Conservation (phyloP, 1,139 yeast species). For the Pichia sp. region DNA sequence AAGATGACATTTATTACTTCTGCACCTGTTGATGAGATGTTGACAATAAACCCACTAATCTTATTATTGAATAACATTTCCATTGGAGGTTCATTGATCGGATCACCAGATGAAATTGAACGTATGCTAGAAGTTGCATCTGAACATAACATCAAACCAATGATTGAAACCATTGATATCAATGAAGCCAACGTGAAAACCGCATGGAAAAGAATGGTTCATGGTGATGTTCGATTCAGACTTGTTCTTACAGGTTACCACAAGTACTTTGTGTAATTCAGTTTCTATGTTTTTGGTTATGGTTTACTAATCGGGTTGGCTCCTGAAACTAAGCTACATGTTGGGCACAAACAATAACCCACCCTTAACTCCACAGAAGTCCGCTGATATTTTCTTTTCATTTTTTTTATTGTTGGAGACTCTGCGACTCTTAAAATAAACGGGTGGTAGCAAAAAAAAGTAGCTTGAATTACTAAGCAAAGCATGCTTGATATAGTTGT, state of each 20-base stretch:
- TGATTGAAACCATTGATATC: conserved; percentile 53
- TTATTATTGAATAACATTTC: conserved; percentile 29
- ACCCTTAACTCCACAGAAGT: no score
- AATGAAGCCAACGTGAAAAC: conserved; percentile 42
- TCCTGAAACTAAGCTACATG: no score
- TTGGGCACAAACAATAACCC: no score
- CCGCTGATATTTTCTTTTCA: no score
- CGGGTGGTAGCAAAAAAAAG: no score
- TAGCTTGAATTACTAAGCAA: no score
- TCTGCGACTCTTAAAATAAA: no score
- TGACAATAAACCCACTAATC: conserved; percentile 26
- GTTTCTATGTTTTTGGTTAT: not conserved
- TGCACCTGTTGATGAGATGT: conserved; percentile 33
- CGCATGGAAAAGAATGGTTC: conserved; percentile 44
- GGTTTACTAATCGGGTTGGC: not conserved
- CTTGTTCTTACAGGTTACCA: conserved; percentile 57
- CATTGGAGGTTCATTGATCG: conserved; percentile 36
- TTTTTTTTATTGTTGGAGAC: no score
- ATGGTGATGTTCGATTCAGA: conserved; percentile 59
- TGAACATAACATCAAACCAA: conserved; percentile 44
- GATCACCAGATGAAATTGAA: conserved; percentile 44
- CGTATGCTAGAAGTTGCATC: conserved; percentile 52
- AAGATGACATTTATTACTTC: conserved; percentile 41
- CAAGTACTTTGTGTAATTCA: conserved; percentile 7
- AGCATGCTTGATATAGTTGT: no score